A percentile compares a stretch with the other conserved stretches of the same genome.
Conservation (phyloP, 306 rosid genomes). For the Gillenia trifoliata region DNA sequence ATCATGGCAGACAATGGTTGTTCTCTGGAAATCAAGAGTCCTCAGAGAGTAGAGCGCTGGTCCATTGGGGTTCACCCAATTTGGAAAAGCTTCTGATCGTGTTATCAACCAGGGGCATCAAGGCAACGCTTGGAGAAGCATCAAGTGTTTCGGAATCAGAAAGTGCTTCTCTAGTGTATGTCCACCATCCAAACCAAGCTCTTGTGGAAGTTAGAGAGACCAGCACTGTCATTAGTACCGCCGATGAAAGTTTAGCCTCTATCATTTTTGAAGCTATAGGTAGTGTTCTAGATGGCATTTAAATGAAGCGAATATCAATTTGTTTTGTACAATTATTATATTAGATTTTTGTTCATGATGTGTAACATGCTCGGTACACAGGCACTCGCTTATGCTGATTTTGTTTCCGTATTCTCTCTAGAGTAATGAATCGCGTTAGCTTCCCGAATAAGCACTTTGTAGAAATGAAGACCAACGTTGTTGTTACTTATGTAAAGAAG, state of each 20-base stretch:
- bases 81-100: constrained; percentile 44
- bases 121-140: constrained; percentile 32
- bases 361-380: too few relatives aligned
- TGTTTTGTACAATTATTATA: not conserved
- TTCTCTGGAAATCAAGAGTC: constrained; percentile 20
- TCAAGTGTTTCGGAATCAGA: constrained; percentile 25
- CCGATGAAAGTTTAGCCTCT: constrained; percentile 40
- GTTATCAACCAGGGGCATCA: constrained; percentile 54
- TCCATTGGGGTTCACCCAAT: constrained; percentile 54
- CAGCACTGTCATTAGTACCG: constrained; percentile 41
- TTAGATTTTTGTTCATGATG: not conserved
- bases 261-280: constrained; percentile 48
- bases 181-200: constrained; percentile 54
- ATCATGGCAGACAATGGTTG: constrained; percentile 45
- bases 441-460: not conserved
- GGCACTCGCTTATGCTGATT: too few relatives aligned
- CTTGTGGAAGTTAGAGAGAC: constrained; percentile 51
- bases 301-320: not conserved
- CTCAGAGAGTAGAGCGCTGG: constrained; percentile 28
- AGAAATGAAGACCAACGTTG: not conserved
- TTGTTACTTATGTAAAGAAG: not conserved
- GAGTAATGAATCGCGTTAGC: not conserved
- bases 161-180: constrained; percentile 18
- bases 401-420: not conserved
- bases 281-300: constrained; percentile 40